Evolutionary conservation across 2,329 filamentous ascomycete species (phyloP).

Genomic region (Metarhizium album): DNA sequence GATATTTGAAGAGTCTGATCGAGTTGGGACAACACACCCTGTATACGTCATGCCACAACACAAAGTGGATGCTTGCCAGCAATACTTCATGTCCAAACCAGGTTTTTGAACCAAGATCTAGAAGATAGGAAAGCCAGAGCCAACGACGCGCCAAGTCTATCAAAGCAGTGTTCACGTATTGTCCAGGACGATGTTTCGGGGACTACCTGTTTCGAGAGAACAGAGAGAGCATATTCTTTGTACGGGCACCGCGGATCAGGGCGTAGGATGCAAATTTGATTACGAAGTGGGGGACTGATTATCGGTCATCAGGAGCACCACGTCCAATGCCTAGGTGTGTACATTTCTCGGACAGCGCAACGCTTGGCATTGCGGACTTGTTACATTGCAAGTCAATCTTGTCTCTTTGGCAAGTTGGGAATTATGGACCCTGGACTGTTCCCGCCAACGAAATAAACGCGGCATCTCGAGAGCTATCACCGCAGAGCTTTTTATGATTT

Average conservation of each 20-base stretch:
- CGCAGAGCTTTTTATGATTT: not conserved
- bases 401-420: not conserved
- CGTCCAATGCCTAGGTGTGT: no score
- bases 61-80: slow-evolving; percentile 51
- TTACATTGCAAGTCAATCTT: no score
- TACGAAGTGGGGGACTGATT: not conserved
- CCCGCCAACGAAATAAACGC: not conserved
- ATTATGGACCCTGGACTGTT: not conserved
- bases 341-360: no score
- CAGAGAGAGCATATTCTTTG: not conserved
- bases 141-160: not conserved
- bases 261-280: not conserved
- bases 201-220: not conserved
- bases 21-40: slow-evolving; percentile 63
- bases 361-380: no score
- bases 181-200: not conserved
- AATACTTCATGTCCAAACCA: slow-evolving; percentile 51
- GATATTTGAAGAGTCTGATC: slow-evolving; percentile 61
- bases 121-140: not conserved
- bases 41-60: slow-evolving; percentile 74
- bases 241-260: not conserved
- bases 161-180: not conserved
- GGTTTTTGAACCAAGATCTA: slow-evolving; percentile 35
- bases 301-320: no score
- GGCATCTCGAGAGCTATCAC: not conserved